Percentiles rank a stretch among this genome's conserved stretches.
Evolutionary conservation across 176 grass and related monocot species (phyloP).

Genomic region (Musa beccarii): DNA sequence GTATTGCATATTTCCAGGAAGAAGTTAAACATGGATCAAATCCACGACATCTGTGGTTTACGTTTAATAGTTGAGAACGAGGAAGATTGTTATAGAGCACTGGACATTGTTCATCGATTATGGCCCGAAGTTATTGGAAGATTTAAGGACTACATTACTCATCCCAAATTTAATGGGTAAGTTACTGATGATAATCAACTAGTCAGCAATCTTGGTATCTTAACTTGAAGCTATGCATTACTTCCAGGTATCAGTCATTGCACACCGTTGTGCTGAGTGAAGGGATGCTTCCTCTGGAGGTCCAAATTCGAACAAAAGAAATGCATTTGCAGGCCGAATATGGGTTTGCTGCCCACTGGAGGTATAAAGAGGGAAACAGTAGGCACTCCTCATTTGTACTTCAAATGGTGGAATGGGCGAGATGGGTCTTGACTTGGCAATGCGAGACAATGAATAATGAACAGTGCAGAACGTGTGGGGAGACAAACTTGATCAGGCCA

Average conservation of each 20-base stretch:
- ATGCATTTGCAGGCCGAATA: constrained; percentile 91
- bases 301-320: constrained; percentile 89
- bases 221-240: constrained; percentile 16
- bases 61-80: constrained; percentile 79
- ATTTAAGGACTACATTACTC: constrained; percentile 83
- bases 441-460: constrained; percentile 53
- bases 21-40: constrained; percentile 62
- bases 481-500: constrained; percentile 27
- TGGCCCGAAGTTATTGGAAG: constrained; percentile 57
- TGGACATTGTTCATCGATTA: constrained; percentile 58
- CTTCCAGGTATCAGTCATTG: constrained; percentile 60
- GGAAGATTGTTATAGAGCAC: constrained; percentile 69
- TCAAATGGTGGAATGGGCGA: constrained; percentile 88
- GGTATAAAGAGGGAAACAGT: constrained; percentile 75
- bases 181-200: not conserved
- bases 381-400: constrained; percentile 60
- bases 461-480: constrained; percentile 5
- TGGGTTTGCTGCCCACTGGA: constrained; percentile 88
- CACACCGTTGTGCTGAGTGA: constrained; percentile 62
- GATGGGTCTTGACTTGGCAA: constrained; percentile 80
- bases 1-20: constrained; percentile 41
- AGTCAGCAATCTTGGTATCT: not conserved
- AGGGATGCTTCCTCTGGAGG: constrained; percentile 54
- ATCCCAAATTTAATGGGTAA: constrained; percentile 82
- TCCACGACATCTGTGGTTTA: constrained; percentile 89